phyloP scores from a whole-genome alignment of 2,329 filamentous ascomycete species.

The Claviceps lovelessii region DNA sequence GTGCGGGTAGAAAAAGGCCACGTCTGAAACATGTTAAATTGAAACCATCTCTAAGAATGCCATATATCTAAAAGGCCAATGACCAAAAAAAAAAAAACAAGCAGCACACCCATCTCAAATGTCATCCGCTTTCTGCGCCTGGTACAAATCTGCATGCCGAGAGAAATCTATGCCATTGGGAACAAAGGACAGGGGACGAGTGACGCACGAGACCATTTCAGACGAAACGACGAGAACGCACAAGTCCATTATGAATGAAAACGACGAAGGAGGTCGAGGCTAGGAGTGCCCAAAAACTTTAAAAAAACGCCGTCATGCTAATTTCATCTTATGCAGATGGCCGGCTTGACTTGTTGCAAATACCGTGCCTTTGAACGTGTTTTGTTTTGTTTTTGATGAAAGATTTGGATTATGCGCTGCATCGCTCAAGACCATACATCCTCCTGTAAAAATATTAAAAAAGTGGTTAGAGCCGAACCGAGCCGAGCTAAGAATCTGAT shows the following conservation, averaged over 20 bases:
- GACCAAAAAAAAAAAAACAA: no score
- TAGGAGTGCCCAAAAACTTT: background rate
- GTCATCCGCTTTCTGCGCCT: background rate
- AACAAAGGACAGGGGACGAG: background rate
- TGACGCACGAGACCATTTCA: background rate
- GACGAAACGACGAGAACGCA: background rate
- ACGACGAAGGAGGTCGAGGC: background rate
- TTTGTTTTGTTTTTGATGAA: background rate
- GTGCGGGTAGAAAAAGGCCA: no score
- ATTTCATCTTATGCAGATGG: conserved; percentile 1
- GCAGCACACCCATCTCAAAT: background rate
- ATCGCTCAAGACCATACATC: conserved; percentile 51
- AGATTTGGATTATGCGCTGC: background rate
- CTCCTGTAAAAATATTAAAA: conserved; percentile 32
- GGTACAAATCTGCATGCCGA: background rate
- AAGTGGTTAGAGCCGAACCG: background rate
- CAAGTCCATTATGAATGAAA: background rate
- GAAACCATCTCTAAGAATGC: no score
- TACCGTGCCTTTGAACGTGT: background rate
- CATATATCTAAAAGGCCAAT: background rate
- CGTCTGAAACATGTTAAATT: no score
- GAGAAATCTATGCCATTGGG: background rate
- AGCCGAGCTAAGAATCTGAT: background rate
- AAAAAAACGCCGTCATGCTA: conserved; percentile 3
- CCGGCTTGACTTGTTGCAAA: background rate